phyloP scores from a whole-genome alignment of 2,329 filamentous ascomycete genomes.

The Chaetomium strumarium region DNA sequence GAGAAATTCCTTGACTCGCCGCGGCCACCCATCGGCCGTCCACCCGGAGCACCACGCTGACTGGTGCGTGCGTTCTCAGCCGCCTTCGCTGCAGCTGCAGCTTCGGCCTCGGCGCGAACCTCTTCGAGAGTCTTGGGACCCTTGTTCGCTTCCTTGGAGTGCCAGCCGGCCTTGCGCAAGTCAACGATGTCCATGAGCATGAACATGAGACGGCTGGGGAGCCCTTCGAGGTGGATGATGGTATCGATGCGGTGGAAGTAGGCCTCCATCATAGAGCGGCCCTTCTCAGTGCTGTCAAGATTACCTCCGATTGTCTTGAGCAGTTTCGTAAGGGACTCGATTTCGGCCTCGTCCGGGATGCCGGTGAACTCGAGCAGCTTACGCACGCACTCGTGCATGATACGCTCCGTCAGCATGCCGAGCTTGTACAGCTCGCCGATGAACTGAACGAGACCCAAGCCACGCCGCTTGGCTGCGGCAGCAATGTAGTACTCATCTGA shows the following conservation, averaged over 20 bases:
- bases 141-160: constrained; percentile 84
- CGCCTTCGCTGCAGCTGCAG: constrained; percentile 72
- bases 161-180: constrained; percentile 70
- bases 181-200: constrained; percentile 96
- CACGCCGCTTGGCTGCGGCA: constrained; percentile 90
- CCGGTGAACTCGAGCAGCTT: constrained; percentile 95
- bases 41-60: constrained; percentile 61
- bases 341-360: constrained; percentile 87
- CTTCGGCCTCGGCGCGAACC: constrained; percentile 77
- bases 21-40: constrained; percentile 62
- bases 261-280: constrained; percentile 77
- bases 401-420: constrained; percentile 95
- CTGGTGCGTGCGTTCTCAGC: constrained; percentile 59
- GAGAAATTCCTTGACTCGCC: constrained; percentile 85
- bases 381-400: constrained; percentile 99
- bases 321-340: constrained; percentile 91
- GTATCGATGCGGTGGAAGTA: constrained; percentile 87
- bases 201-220: constrained; percentile 85
- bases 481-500: constrained; percentile 96
- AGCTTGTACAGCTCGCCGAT: constrained; percentile 99
- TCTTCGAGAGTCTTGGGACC: constrained; percentile 95
- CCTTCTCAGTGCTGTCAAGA: constrained; percentile 78
- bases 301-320: constrained; percentile 86
- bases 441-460: constrained; percentile 96
- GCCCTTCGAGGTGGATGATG: constrained; percentile 72